Base-by-base conservation (phyloP, 306 rosid species). In the Pterocarpus macrocarpus region DNA sequence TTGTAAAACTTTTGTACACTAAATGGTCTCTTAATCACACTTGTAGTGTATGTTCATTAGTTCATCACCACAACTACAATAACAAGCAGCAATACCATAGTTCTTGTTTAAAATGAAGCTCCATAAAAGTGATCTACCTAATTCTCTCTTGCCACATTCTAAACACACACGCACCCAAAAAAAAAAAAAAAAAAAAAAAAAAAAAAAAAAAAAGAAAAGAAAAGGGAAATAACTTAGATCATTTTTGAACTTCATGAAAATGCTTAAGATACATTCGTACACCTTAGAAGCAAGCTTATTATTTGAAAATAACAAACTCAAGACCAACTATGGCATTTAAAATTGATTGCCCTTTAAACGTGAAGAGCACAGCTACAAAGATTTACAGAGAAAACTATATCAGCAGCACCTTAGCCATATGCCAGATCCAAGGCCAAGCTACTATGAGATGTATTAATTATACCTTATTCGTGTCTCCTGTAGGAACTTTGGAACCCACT, bases 381-480 rank as follows among this genome's bases (percentile, higher is more conserved):
- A 71, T 71, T 22, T 56, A 72, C 62, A 65, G 16, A 44, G 75
- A 83, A 79, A 79, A 57, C 36, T 63, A 43, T 49, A 16, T 63
- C 41, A 64, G 36, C 78, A 71, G 36, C 13, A 44, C 35, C 59
- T 72, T 71, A 75, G 44, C 33, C 76, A 64, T 22, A 22, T 4
- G 0, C 43, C 52, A 81, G 53, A 82, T 62, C 76, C 72, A 78
- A 17, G 58, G 65, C 49, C 52, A 55, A 49, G 2, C 63, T 17
- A 44, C 30, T 3, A 28, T 34, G 47, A 38, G 47, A 33, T 36
- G 13, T 45, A 72, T 68, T 39, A 15, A 49, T 82, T 13, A 71
- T 5, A 3, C 10, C 79, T 63, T 17, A 62, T 11, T 61, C 64
- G 67, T 34, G 17, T 16, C 53, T n/a, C 35, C 41, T 41, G 16